Base-by-base conservation (phyloP, 2,329 filamentous ascomycete genomes). In the Penicillium sp. region DNA sequence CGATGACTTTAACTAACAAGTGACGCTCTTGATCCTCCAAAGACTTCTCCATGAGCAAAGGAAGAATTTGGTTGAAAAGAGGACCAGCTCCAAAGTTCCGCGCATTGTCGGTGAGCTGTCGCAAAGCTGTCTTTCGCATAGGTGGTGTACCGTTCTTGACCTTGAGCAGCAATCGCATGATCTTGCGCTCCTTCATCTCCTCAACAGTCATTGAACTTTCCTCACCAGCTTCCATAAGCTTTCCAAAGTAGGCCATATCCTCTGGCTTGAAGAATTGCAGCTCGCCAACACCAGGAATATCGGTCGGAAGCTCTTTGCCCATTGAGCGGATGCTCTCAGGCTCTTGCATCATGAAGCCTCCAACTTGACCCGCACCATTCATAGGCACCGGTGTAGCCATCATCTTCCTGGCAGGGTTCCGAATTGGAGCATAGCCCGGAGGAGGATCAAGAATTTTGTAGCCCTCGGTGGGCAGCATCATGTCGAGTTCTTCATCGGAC, bases 111-210 rank as follows among this genome's bases (percentile, higher is more conserved):
- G 94, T 99, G 57, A 99, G 85, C 73, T 99, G 94, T 74, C 94
- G 88, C 65, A 99, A 82, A 23, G 94, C 94, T 33, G 94, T 99
- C 81, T 99, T 99, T 75, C 94, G 83, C 94, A 97, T 97, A 0
- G 94, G 93, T 24, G 94, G 94, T 38, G 94, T 97, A 66, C 94
- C 94, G 70, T 99, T 99, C 83, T 99, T 99, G 79, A 99, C 93
- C 76, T 99, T 99, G 51, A 99, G 81, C 42, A 99, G 79, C 50
- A 99, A 77, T 61, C 94, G 83, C 94, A 99, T 97, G 68, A 99
- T 99, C 76, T 99, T 99, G 57, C 94, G 84, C 75, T 99, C 93
- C 74, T 99, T 97, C 47, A 99, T 77, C 67, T 99, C 93, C 45
- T 99, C 94, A 9, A 99, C 91, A 18, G 87, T 92, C 75, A 99